Conservation (phyloP, 2,329 filamentous ascomycete species). For the Phaeosphaeria sp. region DNA sequence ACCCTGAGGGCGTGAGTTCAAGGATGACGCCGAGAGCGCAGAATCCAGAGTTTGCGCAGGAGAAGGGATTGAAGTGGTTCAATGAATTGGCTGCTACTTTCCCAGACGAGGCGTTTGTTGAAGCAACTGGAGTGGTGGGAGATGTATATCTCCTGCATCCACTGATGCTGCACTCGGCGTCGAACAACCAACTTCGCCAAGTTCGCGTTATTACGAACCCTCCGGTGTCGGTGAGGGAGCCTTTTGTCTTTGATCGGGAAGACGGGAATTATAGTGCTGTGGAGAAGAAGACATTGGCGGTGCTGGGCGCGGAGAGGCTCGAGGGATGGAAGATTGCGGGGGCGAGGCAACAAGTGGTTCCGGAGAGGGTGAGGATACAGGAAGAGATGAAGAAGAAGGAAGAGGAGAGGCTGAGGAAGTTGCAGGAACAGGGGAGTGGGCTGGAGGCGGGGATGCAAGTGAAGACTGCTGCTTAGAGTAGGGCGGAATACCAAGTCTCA, state of each 20-base stretch:
- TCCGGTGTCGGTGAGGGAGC: conserved; percentile 59
- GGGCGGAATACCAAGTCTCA: background rate
- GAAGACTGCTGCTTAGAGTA: background rate
- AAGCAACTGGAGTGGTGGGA: conserved; percentile 61
- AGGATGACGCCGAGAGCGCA: conserved; percentile 65
- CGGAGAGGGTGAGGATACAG: conserved; percentile 56
- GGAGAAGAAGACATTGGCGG: conserved; percentile 62
- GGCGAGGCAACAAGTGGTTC: conserved; percentile 59
- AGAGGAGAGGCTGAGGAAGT: conserved; percentile 53
- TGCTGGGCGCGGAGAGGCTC: conserved; percentile 57
- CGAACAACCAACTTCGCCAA: conserved; percentile 56
- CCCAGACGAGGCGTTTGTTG: conserved; percentile 56
- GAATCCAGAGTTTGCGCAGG: conserved; percentile 55
- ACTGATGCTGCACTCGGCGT: conserved; percentile 65
- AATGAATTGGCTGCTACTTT: conserved; percentile 47
- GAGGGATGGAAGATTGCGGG: conserved; percentile 61
- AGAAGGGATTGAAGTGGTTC: conserved; percentile 55
- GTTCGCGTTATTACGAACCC: conserved; percentile 64
- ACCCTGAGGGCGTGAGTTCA: conserved; percentile 72
- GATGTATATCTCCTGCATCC: conserved; percentile 68
- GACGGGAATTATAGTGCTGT: conserved; percentile 63
- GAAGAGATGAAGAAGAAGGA: conserved; percentile 59
- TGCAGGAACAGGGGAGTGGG: conserved; percentile 22
- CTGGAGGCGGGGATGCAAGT: conserved; percentile 9
- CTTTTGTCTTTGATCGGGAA: conserved; percentile 60